Evolutionary conservation across 176 grass and related monocot genomes (phyloP), one percentile per base, ranked within the genome.

Genomic region (Rhipidocladum racemiflorum): DNA sequence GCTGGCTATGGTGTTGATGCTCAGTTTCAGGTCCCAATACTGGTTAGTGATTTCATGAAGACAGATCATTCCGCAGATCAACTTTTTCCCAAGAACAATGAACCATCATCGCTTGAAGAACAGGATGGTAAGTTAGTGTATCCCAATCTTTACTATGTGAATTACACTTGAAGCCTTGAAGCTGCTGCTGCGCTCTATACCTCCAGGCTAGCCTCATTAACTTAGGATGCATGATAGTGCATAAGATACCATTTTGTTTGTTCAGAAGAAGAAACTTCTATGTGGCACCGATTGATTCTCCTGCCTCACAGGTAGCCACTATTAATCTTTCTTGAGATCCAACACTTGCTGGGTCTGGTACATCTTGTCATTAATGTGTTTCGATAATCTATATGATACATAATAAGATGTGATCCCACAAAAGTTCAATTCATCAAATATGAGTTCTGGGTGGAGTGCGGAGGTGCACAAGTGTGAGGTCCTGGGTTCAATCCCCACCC

Each of bases 31-130:
- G 74, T 89, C 45, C 78, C 94, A 15, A 85, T 97, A 91, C 70
- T 72, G 1, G 91, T 94, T 74, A 89, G 83, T 77, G 94, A 97
- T 74, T 97, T 94, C 74, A 94, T 90, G 94, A 85, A 88, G 80
- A 89, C 89, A 60, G 79, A 86, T 56, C 88, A 93, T 86, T 74
- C 86, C 15, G 38, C 83, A 39, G 84, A 93, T 85, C 88, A 90
- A 79, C 70, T 89, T 70, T 85, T 97, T 61, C 48, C 74, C 29
- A 92, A 89, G 56, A 86, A 77, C 67, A 50, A 77, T 85, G 78
- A 83, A 60, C 62, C 67, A 30, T 76, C 39, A 20, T 72, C 71
- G 29, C 57, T 76, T 39, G 56, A 63, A 30, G 89, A 84, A 54
- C 89, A 94, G 53, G 87, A 90, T 88, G 79, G 91, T 97, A 90